Evolutionary conservation across 2,329 filamentous ascomycete genomes (phyloP), one percentile per base, ranked within the genome.

Genomic region (Ophiosphaerella herpotricha): DNA sequence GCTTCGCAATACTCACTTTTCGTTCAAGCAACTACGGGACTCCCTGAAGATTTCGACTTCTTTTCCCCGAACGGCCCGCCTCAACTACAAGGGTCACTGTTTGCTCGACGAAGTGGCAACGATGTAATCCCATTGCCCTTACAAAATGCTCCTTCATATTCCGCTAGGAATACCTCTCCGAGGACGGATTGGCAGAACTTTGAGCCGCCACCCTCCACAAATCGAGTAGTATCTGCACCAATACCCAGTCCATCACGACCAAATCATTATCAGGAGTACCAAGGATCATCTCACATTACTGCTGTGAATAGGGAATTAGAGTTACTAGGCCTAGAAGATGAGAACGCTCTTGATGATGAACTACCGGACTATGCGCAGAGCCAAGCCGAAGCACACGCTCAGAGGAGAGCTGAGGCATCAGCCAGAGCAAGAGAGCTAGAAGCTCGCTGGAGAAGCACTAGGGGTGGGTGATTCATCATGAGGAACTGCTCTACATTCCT

Each of bases 321-420:
- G 35, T 52, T 68, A 36, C 39, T 72, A 7, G 66, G 65, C 2
- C 37, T 71, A 7, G 60, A 67, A 3, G 67, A 68, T 5, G 70
- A 71, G 16, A 65, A 68, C 12, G 57, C 55, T n/a, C 54, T 50
- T 2, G 59, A 65, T 3, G 68, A 71, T 36, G 75, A 80, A 51
- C 53, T 79, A 12, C 77, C 77, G 0, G 70, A 78, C 52, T 80
- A 80, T 52, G 76, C 75, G 23, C 69, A 75, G 48, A 78, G 76
- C 49, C 77, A 80, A 58, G 75, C 75, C 11, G 74, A 79, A 52
- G 77, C 76, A 57, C 70, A 72, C 24, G 71, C 66, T 7, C 63
- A 53, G 38, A 74, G 69, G 46, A 62, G 76, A 29, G 57, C 58
- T 11, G 75, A 75, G 52, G 77, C 77, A n/a, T 66, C 73, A 11